These are phyloP conservation scores for Endotrypanum monterogeii DNA, from an alignment of 208 protist genomes.

Conservation along the genomic window DNA sequence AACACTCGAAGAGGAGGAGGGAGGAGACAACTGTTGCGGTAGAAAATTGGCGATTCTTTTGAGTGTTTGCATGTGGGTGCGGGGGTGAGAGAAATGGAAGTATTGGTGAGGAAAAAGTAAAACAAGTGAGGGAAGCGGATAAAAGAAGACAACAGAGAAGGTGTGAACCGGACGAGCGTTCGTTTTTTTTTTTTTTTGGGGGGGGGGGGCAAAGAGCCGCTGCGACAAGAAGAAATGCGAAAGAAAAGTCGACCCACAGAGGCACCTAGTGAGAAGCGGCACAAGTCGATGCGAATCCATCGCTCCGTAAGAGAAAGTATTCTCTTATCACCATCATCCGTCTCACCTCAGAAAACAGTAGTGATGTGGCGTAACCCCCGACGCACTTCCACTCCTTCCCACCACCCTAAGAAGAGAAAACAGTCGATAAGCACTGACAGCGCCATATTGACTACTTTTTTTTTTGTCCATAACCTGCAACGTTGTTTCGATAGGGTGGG, in stretches of 20 bases:
- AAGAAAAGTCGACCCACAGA: background rate
- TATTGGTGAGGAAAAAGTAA: background rate
- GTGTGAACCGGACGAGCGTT: background rate
- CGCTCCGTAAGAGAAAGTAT: background rate
- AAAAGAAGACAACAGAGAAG: background rate
- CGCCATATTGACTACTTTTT: background rate
- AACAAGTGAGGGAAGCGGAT: too few species aligned
- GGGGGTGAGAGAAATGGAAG: background rate
- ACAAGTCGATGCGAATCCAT: too few species aligned
- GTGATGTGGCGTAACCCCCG: background rate
- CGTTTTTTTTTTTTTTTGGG: too few species aligned
- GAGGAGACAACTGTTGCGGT: constrained; percentile 1
- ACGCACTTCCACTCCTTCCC: background rate
- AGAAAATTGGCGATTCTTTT: background rate
- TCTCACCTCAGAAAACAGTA: background rate
- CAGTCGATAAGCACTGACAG: background rate
- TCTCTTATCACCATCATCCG: background rate
- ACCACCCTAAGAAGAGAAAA: background rate
- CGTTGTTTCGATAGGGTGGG: background rate
- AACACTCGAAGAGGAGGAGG: constrained; percentile 12
- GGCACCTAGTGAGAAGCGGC: background rate
- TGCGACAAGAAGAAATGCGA: background rate
- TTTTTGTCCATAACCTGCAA: background rate
- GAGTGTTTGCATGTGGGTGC: background rate
- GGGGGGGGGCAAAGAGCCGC: background rate